Base-by-base conservation (phyloP, 805 yeast genomes). In the Candida easanensis region DNA sequence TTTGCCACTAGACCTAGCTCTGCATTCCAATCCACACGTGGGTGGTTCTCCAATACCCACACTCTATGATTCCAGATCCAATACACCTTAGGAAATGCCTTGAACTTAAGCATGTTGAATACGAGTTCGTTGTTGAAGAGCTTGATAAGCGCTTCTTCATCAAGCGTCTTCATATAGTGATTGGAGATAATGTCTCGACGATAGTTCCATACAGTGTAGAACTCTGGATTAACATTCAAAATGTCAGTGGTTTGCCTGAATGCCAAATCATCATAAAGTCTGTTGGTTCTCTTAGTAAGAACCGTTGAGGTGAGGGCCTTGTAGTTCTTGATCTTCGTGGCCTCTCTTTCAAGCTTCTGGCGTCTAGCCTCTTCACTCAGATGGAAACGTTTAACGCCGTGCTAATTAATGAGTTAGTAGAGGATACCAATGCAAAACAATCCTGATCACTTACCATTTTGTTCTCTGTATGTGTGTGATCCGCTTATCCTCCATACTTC, bases 51-150 rank as follows among this genome's bases (percentile, higher is more conserved):
- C 31, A 91, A 63, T 34, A 85, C 75, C 98, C 99, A 93, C 10
- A 76, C 66, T 28, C 99, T 71, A 60, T 93, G 97, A 53, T 82
- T 85, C 97, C 98, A 93, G 11, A 93, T 82, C 97, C 98, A 93
- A 59, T 93, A 93, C 32, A 90, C 88, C 61, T 93, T 93, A 1
- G 99, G 98, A 51, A 65, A 82, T 43, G 71, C 64, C 42, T 76
- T 76, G 53, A 93, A 64, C 50, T 80, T 76, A 0, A 60, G 63
- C 66, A 82, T 69, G 2, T 81, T 71, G 57, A 87, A 80, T 19
- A 63, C 50, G 35, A 93, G 68, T 51, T 91, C 99, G 3, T 66
- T 61, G 2, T 69, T 69, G 33, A 84, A 66, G 6, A 65, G 57
- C 4, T 57, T 52, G 32, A 52, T 57, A 16, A 60, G 54, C n/a